phyloP scores from a whole-genome alignment of 768 basidiomycete species.

The Rhizopogon sp. region DNA sequence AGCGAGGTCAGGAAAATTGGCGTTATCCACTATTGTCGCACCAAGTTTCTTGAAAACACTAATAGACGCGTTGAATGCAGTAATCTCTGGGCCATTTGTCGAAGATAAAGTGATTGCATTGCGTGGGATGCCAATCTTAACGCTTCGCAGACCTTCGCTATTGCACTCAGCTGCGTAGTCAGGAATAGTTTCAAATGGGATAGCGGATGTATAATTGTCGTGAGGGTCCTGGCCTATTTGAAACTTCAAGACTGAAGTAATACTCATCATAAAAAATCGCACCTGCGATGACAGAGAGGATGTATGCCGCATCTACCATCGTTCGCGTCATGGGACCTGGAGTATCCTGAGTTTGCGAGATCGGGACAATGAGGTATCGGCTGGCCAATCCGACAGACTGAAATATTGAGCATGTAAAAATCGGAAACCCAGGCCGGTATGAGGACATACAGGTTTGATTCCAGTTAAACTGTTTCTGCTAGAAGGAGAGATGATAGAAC shows the following conservation, averaged over 20 bases:
- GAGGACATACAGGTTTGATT: conserved; percentile 38
- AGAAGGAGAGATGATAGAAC: conserved; percentile 45
- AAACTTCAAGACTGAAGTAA: background rate
- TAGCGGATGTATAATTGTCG: conserved; percentile 1
- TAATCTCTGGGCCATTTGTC: background rate
- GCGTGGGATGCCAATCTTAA: background rate
- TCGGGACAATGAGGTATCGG: conserved; percentile 38
- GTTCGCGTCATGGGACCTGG: conserved; percentile 49
- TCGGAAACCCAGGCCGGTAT: background rate
- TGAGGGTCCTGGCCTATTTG: background rate
- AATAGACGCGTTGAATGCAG: background rate
- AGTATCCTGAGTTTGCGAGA: conserved; percentile 48
- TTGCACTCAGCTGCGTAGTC: background rate
- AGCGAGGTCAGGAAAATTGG: background rate
- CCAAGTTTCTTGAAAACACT: background rate
- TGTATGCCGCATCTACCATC: conserved; percentile 45
- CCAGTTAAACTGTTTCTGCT: conserved; percentile 47
- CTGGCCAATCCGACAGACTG: background rate
- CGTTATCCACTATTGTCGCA: background rate
- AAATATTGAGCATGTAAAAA: background rate
- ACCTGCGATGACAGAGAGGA: conserved; percentile 47
- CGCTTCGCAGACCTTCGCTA: background rate
- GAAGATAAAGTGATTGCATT: background rate
- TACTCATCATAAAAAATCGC: conserved; percentile 1
- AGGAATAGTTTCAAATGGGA: background rate